Conservation (phyloP, 805 yeast species). For the Kodamaea lidongshanica region DNA sequence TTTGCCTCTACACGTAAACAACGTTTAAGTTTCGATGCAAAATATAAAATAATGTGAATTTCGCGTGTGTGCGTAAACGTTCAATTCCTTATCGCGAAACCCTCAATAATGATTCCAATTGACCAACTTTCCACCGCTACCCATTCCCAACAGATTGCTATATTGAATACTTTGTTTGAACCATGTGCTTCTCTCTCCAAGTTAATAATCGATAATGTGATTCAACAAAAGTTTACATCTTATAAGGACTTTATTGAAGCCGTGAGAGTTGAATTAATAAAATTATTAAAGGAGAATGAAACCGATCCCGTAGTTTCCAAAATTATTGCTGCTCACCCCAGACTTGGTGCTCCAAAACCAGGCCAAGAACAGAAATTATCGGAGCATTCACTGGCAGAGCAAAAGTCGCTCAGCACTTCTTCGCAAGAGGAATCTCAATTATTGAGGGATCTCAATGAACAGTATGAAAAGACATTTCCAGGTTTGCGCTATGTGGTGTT, state of each 20-base stretch:
- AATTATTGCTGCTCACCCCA: conserved; percentile 87
- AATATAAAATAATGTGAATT: no score
- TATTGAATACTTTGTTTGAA: conserved; percentile 51
- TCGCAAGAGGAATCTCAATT: conserved; percentile 44
- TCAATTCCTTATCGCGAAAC: no score
- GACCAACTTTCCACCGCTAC: conserved; percentile 1
- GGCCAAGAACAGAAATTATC: conserved; percentile 41
- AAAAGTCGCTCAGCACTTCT: conserved; percentile 50
- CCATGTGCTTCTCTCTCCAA: conserved; percentile 47
- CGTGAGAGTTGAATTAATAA: conserved; percentile 33
- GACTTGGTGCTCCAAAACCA: conserved; percentile 50
- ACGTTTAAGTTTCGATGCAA: no score
- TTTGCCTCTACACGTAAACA: no score
- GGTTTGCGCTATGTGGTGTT: conserved; percentile 82
- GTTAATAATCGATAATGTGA: conserved; percentile 25
- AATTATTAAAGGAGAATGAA: conserved; percentile 22
- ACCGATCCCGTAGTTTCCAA: conserved; percentile 27
- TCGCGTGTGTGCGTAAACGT: no score
- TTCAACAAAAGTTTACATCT: conserved; percentile 14
- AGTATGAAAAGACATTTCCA: conserved; percentile 56
- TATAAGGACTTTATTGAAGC: conserved; percentile 40
- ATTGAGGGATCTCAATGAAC: conserved; percentile 48
- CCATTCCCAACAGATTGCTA: conserved; percentile 1
- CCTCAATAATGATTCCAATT: conserved; percentile 2
- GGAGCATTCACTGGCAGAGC: conserved; percentile 65